phyloP scores from a whole-genome alignment of 1,284 basidiomycete species.

The Ganoderma sp. region DNA sequence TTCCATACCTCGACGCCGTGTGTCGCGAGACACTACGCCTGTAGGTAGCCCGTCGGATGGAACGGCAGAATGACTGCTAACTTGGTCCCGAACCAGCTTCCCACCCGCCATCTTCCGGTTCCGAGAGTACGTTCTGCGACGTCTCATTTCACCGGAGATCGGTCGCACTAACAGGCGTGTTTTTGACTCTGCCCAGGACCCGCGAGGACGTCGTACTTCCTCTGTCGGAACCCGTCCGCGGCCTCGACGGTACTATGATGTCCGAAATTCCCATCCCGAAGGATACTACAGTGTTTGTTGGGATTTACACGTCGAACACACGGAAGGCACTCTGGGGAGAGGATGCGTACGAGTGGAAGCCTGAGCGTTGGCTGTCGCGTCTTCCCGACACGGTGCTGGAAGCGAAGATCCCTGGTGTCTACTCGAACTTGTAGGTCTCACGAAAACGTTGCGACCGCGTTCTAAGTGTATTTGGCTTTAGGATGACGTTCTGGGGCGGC shows the following conservation, averaged over 20 bases:
- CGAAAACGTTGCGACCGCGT: neutral
- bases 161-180: neutral
- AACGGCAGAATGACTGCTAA: neutral
- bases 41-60: conserved; percentile 19
- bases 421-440: conserved; percentile 21
- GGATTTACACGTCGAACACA: conserved; percentile 24
- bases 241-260: conserved; percentile 24
- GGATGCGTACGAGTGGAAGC: conserved; percentile 28
- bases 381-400: conserved; percentile 22
- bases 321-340: conserved; percentile 25
- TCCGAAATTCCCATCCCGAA: conserved; percentile 24
- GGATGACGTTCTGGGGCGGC: conserved; percentile 39
- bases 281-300: conserved; percentile 24
- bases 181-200: conserved; percentile 4
- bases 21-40: conserved; percentile 32
- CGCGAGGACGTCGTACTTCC: conserved; percentile 27
- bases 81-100: conserved; percentile 11
- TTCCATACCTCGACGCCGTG: conserved; percentile 32
- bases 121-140: conserved; percentile 17
- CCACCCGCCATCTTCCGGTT: conserved; percentile 27
- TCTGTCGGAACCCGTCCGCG: conserved; percentile 23
- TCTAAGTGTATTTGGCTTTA: conserved; percentile 2
- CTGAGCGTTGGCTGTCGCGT: conserved; percentile 27
- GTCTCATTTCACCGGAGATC: no score
- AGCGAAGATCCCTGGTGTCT: conserved; percentile 26